A percentile compares a stretch with the other conserved stretches of the same genome.
phyloP scores from a whole-genome alignment of 148 eudicot species.

The Nepenthes gracilis region DNA sequence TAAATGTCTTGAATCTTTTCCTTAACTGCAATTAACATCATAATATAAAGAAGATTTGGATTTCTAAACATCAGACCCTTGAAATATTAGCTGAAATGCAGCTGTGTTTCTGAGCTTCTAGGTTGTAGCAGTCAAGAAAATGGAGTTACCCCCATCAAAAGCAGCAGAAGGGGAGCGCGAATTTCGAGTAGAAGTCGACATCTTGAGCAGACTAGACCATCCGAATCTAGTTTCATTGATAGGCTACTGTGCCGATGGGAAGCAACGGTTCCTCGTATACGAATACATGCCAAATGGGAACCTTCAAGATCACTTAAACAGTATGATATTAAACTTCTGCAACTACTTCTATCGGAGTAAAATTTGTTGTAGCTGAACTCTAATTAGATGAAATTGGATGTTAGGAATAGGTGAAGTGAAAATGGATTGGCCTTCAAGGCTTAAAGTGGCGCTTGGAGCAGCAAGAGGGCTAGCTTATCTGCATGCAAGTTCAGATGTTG shows the following conservation, averaged over 20 bases:
- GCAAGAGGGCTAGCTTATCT: constrained; percentile 95
- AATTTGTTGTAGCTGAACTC: background rate
- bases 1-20: too few relatives aligned
- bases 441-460: constrained; percentile 89
- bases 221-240: constrained; percentile 79
- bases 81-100: background rate
- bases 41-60: too few relatives aligned
- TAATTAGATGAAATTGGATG: constrained; percentile 4
- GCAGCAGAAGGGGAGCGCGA: constrained; percentile 90
- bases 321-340: constrained; percentile 12
- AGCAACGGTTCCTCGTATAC: constrained; percentile 77
- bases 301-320: constrained; percentile 79
- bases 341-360: too few relatives aligned
- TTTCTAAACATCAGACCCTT: background rate
- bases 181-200: constrained; percentile 91
- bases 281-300: constrained; percentile 85
- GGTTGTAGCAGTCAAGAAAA: constrained; percentile 98
- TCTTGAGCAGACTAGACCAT: constrained; percentile 86
- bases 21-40: background rate
- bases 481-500: constrained; percentile 83
- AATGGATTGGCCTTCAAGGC: constrained; percentile 90
- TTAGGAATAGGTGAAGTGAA: constrained; percentile 47
- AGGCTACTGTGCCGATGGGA: constrained; percentile 92
- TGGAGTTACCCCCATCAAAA: constrained; percentile 69
- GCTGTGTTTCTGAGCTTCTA: constrained; percentile 13